phyloP scores from a whole-genome alignment of 441 rosid species.

The Codiaeum variegatum region DNA sequence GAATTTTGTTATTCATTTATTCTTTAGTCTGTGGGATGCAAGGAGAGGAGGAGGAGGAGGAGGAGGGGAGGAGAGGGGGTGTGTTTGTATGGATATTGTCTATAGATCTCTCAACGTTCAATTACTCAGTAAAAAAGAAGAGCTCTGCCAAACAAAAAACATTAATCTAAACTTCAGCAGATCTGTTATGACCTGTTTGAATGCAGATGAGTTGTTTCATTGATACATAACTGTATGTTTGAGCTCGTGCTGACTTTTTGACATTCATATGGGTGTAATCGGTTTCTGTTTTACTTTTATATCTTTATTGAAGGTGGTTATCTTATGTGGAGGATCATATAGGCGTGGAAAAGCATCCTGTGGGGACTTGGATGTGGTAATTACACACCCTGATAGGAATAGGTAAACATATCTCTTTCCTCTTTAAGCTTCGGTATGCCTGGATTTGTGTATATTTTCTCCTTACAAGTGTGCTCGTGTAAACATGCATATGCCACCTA shows the following conservation, averaged over 20 bases:
- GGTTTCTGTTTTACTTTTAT: constrained; percentile 5
- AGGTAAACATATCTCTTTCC: constrained; percentile 43
- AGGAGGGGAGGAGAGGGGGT: too few species aligned
- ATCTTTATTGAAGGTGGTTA: constrained; percentile 46
- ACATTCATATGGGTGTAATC: not conserved
- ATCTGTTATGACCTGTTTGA: not conserved
- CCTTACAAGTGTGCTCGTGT: not conserved
- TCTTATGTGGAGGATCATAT: constrained; percentile 91
- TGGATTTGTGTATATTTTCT: too few species aligned
- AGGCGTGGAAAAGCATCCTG: constrained; percentile 94
- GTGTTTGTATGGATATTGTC: not conserved
- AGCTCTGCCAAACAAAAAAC: not conserved
- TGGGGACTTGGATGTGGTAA: constrained; percentile 82
- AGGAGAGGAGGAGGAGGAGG: too few species aligned
- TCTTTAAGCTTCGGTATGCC: not conserved
- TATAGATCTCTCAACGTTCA: not conserved
- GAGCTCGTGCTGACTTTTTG: constrained; percentile 10
- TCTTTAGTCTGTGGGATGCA: too few species aligned
- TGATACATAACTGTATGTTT: not conserved
- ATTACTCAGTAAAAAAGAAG: not conserved
- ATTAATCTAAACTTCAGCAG: not conserved
- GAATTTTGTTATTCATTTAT: not conserved
- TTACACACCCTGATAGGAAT: constrained; percentile 85
- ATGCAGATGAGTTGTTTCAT: not conserved
- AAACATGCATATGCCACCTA: not conserved